Conservation (phyloP, 495 filamentous ascomycete species). For the Aspergillus nanangensis region DNA sequence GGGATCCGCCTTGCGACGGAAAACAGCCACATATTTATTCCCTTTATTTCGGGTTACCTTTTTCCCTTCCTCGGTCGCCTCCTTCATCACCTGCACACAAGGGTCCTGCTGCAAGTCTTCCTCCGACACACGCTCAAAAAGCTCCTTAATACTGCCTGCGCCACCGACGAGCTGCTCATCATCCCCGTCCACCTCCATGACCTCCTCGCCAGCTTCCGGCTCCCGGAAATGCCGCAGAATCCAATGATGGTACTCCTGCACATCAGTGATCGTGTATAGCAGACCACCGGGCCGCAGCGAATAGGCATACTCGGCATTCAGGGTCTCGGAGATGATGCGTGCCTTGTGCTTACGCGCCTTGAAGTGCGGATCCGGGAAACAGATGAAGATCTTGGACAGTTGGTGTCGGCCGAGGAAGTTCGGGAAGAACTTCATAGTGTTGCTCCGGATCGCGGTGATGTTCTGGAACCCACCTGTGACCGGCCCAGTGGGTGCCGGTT, state of each 20-base stretch:
- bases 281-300: constrained; percentile 76
- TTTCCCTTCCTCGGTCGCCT: constrained; percentile 93
- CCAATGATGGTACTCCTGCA: constrained; percentile 90
- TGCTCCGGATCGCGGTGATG: constrained; percentile 78
- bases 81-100: constrained; percentile 76
- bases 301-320: constrained; percentile 92
- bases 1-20: constrained; percentile 74
- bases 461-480: constrained; percentile 66
- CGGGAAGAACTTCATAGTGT: constrained; percentile 97
- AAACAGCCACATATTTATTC: constrained; percentile 81
- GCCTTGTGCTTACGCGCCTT: constrained; percentile 97
- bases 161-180: background rate
- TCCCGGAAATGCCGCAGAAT: constrained; percentile 85
- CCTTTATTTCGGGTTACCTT: constrained; percentile 92
- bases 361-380: constrained; percentile 98
- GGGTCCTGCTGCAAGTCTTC: constrained; percentile 67
- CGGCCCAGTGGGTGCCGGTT: constrained; percentile 9
- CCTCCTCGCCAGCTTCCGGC: constrained; percentile 28
- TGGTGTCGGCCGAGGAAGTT: constrained; percentile 81
- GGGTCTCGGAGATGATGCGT: constrained; percentile 79
- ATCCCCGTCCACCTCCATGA: constrained; percentile 20
- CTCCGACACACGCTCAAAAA: constrained; percentile 52
- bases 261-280: constrained; percentile 95
- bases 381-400: constrained; percentile 88
- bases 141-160: constrained; percentile 39